Base-by-base conservation (phyloP, 2,329 filamentous ascomycete species). In the Aspergillus proliferans region DNA sequence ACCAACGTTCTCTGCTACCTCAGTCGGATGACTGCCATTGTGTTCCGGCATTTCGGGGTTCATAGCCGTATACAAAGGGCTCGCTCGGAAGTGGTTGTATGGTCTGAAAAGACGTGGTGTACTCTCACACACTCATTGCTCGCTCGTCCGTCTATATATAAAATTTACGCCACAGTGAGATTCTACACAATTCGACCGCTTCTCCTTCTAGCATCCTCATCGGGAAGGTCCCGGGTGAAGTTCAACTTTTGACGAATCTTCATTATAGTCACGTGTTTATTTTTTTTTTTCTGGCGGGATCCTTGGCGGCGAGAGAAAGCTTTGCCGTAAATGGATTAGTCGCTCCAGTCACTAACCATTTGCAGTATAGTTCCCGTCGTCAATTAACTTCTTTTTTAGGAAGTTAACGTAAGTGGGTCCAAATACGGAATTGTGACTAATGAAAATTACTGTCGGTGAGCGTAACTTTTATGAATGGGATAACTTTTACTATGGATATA, bases 31-130 rank as follows among this genome's bases (percentile, higher is more conserved):
- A 19, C 6, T 19, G 14, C 12, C 9, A 38, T 18, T 38, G 34
- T n/a, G 34, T 38, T 38, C 34, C 34, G 34, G 34, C 12, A 14
- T 19, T 36, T 10, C 70, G 69, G 4, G 74, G 69, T 2, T 84
- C 85, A 3, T 84, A 74, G 58, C 83, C 74, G 47, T 83, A 76
- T 43, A 84, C 84, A 1, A 87, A 71, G 14, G 75, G 73, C 43
- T 36, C 44, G 39, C 36, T n/a, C n/a, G n/a, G 34, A 38, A 18
- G 34, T 4, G 9, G 24, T 8, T 26, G 26, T 30, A 18, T 38
- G 34, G 34, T 38, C 6, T 38, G 6, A 9, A 14, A 38, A 38
- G n/a, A 38, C 9, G 3, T 15, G n/a, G 34, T 19, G 18, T 38
- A 30, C 34, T 38, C 6, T 38, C 18, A 15, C 6, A 36, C 14